Conservation (phyloP, 106 monocot genomes). For the Dendrobium catenatum region DNA sequence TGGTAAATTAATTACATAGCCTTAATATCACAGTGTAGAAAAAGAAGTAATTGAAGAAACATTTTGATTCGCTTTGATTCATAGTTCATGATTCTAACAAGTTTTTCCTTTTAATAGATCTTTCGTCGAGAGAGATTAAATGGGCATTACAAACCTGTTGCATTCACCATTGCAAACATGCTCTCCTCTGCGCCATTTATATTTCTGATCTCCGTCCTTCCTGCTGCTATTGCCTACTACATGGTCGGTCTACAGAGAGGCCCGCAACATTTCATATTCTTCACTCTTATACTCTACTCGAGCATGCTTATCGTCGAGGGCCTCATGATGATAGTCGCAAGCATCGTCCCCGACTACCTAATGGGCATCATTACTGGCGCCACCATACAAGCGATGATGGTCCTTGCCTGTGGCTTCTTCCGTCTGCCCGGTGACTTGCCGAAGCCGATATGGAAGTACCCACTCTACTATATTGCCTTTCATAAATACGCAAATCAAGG, state of each 20-base stretch:
- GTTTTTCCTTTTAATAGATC: background rate
- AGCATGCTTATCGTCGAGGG: conserved; percentile 73
- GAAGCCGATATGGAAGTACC: conserved; percentile 58
- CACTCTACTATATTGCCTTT: conserved; percentile 65
- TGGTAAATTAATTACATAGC: no score
- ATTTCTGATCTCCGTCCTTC: conserved; percentile 42
- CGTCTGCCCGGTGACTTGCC: conserved; percentile 55
- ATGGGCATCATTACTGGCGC: conserved; percentile 86
- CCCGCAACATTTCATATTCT: conserved; percentile 56
- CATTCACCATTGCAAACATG: conserved; percentile 52
- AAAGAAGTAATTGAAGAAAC: no score
- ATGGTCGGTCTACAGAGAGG: conserved; percentile 41
- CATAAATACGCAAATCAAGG: conserved; percentile 65
- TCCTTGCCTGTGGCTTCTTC: conserved; percentile 70
- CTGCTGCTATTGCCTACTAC: conserved; percentile 62
- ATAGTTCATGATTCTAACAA: no score
- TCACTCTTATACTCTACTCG: conserved; percentile 39
- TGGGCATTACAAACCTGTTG: conserved; percentile 55
- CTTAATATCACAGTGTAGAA: no score
- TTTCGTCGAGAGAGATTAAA: conserved; percentile 42
- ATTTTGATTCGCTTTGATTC: no score
- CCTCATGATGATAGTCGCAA: conserved; percentile 89
- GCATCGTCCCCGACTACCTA: conserved; percentile 64
- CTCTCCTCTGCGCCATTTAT: conserved; percentile 56
- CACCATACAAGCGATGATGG: conserved; percentile 67